Evolutionary conservation across 768 basidiomycete species (phyloP).

Genomic region (Epithele typhae): DNA sequence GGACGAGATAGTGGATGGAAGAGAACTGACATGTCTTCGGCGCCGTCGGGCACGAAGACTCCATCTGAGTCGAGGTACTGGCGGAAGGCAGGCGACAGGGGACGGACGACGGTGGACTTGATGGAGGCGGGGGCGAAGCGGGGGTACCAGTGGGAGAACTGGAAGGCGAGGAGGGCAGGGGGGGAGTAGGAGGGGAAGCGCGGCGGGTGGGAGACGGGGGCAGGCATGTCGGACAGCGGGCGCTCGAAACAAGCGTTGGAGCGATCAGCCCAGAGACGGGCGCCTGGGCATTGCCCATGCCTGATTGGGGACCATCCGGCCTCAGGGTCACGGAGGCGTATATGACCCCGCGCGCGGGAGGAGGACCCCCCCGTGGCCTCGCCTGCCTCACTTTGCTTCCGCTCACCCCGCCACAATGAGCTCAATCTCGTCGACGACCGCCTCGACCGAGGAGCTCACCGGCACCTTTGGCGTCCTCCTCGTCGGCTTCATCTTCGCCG

Average conservation of each 20-base stretch:
- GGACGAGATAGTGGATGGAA: too few species aligned
- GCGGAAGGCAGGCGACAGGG: constrained; percentile 57
- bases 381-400: too few species aligned
- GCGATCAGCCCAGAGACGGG: too few species aligned
- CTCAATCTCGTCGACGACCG: too few species aligned
- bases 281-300: too few species aligned
- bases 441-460: constrained; percentile 8
- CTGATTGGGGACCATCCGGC: too few species aligned
- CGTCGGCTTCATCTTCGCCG: constrained; percentile 25
- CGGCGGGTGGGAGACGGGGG: constrained; percentile 19
- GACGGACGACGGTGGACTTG: constrained; percentile 71
- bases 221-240: constrained; percentile 24
- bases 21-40: constrained; percentile 74
- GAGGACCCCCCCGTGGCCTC: too few species aligned
- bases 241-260: too few species aligned
- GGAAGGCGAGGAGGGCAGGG: constrained; percentile 62
- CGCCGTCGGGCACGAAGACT: constrained; percentile 78
- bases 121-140: constrained; percentile 57
- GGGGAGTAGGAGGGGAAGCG: constrained; percentile 52
- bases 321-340: too few species aligned
- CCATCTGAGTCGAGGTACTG: constrained; percentile 80
- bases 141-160: constrained; percentile 86
- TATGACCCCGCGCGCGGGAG: too few species aligned
- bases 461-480: constrained; percentile 22
- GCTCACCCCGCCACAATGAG: too few species aligned